Evolutionary conservation across 2,329 filamentous ascomycete species (phyloP).

Genomic region (Diplodia corticola): DNA sequence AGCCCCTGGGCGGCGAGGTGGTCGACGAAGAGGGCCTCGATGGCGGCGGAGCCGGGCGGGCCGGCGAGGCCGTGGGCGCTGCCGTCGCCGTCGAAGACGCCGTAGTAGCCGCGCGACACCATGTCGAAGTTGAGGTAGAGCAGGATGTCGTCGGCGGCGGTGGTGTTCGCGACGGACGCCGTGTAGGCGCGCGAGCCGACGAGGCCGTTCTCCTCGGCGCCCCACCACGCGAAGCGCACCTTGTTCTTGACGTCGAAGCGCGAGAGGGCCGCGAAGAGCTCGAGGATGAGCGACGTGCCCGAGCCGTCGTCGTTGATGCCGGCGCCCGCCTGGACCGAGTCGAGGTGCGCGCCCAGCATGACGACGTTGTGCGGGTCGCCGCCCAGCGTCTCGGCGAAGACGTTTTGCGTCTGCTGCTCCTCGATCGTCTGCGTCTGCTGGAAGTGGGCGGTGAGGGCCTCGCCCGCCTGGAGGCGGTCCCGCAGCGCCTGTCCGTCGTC

Average conservation of each 20-base stretch:
- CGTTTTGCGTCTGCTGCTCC: slow-evolving; percentile 58
- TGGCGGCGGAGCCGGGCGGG: slow-evolving; percentile 36
- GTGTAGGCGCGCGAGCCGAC: slow-evolving; percentile 57
- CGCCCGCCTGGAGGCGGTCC: slow-evolving; percentile 43
- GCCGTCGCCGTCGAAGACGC: slow-evolving; percentile 31
- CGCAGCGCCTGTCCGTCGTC: slow-evolving; percentile 46
- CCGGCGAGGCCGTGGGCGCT: slow-evolving; percentile 28
- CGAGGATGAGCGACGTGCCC: slow-evolving; percentile 55
- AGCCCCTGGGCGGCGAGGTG: slow-evolving; percentile 32
- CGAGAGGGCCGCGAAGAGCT: slow-evolving; percentile 61
- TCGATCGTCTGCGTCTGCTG: slow-evolving; percentile 51
- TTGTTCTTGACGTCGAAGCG: slow-evolving; percentile 63
- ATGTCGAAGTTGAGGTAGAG: slow-evolving; percentile 72
- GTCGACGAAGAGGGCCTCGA: slow-evolving; percentile 37
- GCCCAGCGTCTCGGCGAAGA: slow-evolving; percentile 61
- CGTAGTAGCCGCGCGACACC: slow-evolving; percentile 32
- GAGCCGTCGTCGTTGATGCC: slow-evolving; percentile 53
- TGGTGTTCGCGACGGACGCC: slow-evolving; percentile 27
- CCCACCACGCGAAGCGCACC: slow-evolving; percentile 68
- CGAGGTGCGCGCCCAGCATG: slow-evolving; percentile 26
- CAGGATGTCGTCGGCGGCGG: slow-evolving; percentile 64
- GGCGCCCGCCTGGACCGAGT: slow-evolving; percentile 52
- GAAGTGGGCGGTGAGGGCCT: slow-evolving; percentile 43
- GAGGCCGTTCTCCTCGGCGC: slow-evolving; percentile 66
- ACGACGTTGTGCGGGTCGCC: slow-evolving; percentile 59